Base-by-base conservation (phyloP, 306 rosid species). In the Ormosia emarginata region DNA sequence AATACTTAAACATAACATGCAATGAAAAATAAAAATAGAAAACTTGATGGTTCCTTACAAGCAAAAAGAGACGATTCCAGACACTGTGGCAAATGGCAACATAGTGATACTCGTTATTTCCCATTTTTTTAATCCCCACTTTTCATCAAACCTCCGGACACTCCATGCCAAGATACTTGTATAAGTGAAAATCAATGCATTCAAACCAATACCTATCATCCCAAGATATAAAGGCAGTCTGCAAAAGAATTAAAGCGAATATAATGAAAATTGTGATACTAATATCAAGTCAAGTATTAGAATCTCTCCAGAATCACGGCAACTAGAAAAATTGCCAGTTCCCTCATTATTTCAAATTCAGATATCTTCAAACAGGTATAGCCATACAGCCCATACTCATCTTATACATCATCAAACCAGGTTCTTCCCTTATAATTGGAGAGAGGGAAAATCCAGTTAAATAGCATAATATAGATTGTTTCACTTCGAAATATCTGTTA, bases 151-250 rank as follows among this genome's bases (percentile, higher is more conserved):
- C 75, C 94, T 92, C 84, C 94, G 81, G 18, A 85, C 88, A 47
- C 88, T 88, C 97, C 94, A 94, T 39, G 92, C 94, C 65, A 88
- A 86, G 78, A 91, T 64, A 79, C 91, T 96, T 32, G 97, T 91
- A 80, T 96, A 96, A 70, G 90, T 77, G 89, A 93, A 93, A 76
- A 96, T 86, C 81, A 93, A 78, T 62, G 86, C 39, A 32, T 92
- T 96, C 88, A 93, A 77, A 80, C 89, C 86, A 46, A 93, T 80
- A 4, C 97, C 98, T 75, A 89, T 88, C 97, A 88, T 90, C 83
- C 99, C 99, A 47, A 96, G 85, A 92, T 92, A 93, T 58, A 96
- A 84, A 77, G 97, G 97, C 84, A 85, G 83, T 87, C 99, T 96
- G 97, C 92, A 92, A 86, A 47, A 76, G 66, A 79, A 62, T 59